These are phyloP conservation scores for Cryptococcus hybrid DNA, from an alignment of 1,284 basidiomycete species.

Conservation along the genomic window DNA sequence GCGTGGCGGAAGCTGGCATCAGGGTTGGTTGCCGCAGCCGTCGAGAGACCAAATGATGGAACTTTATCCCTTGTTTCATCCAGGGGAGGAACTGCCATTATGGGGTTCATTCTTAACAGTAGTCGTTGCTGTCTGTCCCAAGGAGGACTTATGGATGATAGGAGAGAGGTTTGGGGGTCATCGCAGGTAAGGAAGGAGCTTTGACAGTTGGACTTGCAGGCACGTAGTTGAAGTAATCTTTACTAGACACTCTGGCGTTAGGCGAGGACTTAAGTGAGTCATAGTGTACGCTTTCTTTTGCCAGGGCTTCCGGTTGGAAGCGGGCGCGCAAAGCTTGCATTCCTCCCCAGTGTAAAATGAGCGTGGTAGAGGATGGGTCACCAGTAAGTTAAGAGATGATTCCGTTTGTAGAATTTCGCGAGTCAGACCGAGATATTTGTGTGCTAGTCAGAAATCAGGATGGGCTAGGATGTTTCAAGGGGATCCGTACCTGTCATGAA, in stretches of 20 bases:
- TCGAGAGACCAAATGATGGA: conserved; percentile 9
- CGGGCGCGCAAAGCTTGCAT: conserved; percentile 83
- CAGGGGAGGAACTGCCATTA: not conserved
- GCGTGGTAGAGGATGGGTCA: conserved; percentile 87
- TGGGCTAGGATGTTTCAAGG: not conserved
- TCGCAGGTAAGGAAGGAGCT: conserved; percentile 37
- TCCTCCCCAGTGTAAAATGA: conserved; percentile 93
- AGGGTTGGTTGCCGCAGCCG: conserved; percentile 21
- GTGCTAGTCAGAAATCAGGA: conserved; percentile 62
- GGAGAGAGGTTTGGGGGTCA: conserved; percentile 30
- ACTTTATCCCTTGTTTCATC: too few relatives aligned
- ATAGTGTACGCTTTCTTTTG: conserved; percentile 3
- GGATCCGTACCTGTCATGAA: conserved; percentile 60
- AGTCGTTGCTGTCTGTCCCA: too few relatives aligned
- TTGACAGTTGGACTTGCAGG: conserved; percentile 39
- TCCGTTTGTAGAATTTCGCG: conserved; percentile 94
- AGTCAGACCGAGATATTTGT: conserved; percentile 93
- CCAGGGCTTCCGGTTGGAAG: conserved; percentile 54
- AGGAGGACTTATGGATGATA: not conserved
- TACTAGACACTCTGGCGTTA: conserved; percentile 25
- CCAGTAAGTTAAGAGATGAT: conserved; percentile 93
- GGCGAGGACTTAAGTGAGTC: conserved; percentile 8
- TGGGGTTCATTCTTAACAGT: not conserved
- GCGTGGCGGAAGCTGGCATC: conserved; percentile 25
- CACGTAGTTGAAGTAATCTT: conserved; percentile 49